phyloP scores from a whole-genome alignment of 768 basidiomycete species.

The Tylopilus intermedius region DNA sequence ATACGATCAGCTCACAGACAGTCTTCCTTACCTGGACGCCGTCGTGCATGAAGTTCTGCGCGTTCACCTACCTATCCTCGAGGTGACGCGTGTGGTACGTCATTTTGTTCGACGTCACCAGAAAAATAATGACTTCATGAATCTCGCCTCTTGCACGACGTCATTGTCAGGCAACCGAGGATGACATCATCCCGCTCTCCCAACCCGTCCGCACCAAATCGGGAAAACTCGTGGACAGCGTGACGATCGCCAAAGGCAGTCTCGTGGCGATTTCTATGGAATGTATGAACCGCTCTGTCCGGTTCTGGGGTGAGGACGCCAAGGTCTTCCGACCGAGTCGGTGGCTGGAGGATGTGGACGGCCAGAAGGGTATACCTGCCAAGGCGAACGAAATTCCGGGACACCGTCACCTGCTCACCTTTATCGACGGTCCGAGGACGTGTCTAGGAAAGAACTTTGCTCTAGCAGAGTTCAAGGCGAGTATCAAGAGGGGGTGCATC shows the following conservation, averaged over 20 bases:
- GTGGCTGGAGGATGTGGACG: slow-evolving; percentile 42
- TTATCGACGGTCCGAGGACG: slow-evolving; percentile 43
- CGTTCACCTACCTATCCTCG: slow-evolving; percentile 36
- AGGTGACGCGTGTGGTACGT: slow-evolving; percentile 17
- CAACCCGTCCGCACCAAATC: slow-evolving; percentile 39
- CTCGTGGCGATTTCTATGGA: slow-evolving; percentile 39
- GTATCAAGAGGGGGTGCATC: background rate
- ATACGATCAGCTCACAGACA: slow-evolving; percentile 45
- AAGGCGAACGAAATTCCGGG: slow-evolving; percentile 41
- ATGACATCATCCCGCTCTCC: slow-evolving; percentile 55
- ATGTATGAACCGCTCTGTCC: slow-evolving; percentile 45
- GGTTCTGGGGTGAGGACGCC: slow-evolving; percentile 58
- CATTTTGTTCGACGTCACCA: too few relatives aligned
- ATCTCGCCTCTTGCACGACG: background rate
- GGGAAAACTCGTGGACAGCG: slow-evolving; percentile 34
- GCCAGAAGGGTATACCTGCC: slow-evolving; percentile 16
- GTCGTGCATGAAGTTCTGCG: slow-evolving; percentile 42
- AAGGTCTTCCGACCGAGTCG: slow-evolving; percentile 57
- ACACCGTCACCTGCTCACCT: slow-evolving; percentile 46
- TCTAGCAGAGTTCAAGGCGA: slow-evolving; percentile 33
- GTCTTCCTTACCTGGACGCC: slow-evolving; percentile 52
- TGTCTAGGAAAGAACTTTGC: slow-evolving; percentile 50
- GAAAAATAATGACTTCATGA: background rate
- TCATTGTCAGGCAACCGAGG: slow-evolving; percentile 37
- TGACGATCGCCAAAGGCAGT: slow-evolving; percentile 46